phyloP scores from a whole-genome alignment of 2,329 filamentous ascomycete species.

The Aspergillus hiratsukae region DNA sequence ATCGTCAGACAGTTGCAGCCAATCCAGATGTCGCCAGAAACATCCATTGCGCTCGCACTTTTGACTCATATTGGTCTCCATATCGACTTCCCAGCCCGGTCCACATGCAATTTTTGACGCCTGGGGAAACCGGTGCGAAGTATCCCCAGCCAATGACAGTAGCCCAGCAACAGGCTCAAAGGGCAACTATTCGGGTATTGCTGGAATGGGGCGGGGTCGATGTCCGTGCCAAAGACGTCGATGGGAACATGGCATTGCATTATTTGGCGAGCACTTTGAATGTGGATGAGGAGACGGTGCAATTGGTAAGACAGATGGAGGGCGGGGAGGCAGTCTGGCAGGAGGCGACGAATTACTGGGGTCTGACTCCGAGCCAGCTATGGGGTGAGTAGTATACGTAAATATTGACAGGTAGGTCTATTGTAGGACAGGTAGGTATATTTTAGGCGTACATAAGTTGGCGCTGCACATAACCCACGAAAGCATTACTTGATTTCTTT shows the following conservation, averaged over 20 bases:
- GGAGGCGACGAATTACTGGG: neutral
- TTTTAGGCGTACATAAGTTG: too few species aligned
- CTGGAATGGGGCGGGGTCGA: slow-evolving; percentile 3
- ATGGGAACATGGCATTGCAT: slow-evolving; percentile 13
- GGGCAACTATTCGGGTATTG: slow-evolving; percentile 1
- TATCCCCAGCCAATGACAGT: neutral
- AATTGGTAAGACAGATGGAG: slow-evolving; percentile 2
- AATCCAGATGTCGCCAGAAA: slow-evolving; percentile 2
- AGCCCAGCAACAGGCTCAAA: slow-evolving; percentile 6
- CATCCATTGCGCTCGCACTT: slow-evolving; percentile 2
- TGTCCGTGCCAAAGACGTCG: slow-evolving; percentile 8
- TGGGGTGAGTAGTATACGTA: neutral
- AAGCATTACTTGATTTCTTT: too few species aligned
- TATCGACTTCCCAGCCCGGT: slow-evolving; percentile 3
- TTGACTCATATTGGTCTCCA: slow-evolving; percentile 1
- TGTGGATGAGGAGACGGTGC: neutral
- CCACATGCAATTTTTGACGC: neutral
- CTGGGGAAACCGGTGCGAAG: neutral
- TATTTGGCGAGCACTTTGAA: slow-evolving; percentile 10
- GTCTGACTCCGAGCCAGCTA: slow-evolving; percentile 1
- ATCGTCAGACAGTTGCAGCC: neutral
- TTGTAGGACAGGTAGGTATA: too few species aligned
- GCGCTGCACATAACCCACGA: too few species aligned
- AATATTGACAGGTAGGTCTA: too few species aligned
- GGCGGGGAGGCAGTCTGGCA: neutral